A percentile compares a stretch with the other conserved stretches of the same genome.
Evolutionary conservation across 179 eudicot species (phyloP).

Genomic region (Actinidia arguta): DNA sequence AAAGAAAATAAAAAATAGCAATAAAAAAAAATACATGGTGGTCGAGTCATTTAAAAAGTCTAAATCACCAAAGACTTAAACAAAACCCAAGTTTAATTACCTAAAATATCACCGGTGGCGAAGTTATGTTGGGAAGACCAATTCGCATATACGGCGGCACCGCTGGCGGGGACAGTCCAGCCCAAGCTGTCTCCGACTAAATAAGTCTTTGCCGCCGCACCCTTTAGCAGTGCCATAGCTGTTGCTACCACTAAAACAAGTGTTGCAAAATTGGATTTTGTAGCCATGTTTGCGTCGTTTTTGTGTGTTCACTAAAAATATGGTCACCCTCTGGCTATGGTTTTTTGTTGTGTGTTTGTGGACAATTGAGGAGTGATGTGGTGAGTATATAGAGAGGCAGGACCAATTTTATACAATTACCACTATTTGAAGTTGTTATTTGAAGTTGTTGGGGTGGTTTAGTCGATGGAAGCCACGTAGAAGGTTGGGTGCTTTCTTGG

Average conservation of each 20-base stretch:
- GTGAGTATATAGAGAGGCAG: conserved; percentile 5
- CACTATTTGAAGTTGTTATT: neutral
- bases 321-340: conserved; percentile 1
- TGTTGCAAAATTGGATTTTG: neutral
- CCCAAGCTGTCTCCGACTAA: conserved; percentile 43
- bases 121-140: conserved; percentile 47
- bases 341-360: too few species aligned
- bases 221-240: neutral
- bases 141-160: conserved; percentile 27
- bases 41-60: too few species aligned
- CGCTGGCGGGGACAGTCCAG: conserved; percentile 37
- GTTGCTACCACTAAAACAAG: neutral
- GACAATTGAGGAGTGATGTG: too few species aligned
- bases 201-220: conserved; percentile 21
- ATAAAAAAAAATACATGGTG: too few species aligned
- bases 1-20: too few species aligned
- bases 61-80: neutral
- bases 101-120: conserved; percentile 21
- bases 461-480: conserved; percentile 9
- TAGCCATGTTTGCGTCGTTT: neutral
- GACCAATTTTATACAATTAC: too few species aligned
- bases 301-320: conserved; percentile 24
- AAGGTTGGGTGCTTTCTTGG: neutral
- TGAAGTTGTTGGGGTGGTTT: neutral
- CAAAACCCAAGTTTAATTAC: neutral